Percentiles rank a stretch among this genome's conserved stretches.
These are phyloP conservation scores for Pichia nakasei DNA, from an alignment of 805 yeast species.

Conservation along the genomic window DNA sequence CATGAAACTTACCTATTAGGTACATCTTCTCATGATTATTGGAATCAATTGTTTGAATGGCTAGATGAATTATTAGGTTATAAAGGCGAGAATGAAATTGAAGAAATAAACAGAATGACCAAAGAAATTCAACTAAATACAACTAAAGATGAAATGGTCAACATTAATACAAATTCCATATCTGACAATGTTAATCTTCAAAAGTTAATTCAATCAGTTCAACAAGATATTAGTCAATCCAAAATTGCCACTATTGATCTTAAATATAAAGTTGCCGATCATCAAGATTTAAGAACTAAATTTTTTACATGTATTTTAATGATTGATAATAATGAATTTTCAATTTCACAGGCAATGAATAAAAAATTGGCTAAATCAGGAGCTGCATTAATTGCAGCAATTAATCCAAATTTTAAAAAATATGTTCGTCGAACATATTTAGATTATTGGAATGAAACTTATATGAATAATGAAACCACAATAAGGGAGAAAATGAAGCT, in stretches of 20 bases:
- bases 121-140: no score
- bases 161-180: background rate
- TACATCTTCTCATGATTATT: background rate
- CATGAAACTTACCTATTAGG: slow-evolving; percentile 1
- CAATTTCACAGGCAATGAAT: slow-evolving; percentile 2
- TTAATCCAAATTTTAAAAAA: background rate
- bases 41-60: slow-evolving; percentile 2
- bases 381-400: slow-evolving; percentile 7
- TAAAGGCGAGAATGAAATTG: no score
- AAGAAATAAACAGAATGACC: no score
- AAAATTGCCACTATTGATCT: background rate
- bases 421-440: slow-evolving; percentile 2
- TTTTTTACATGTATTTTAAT: slow-evolving; percentile 3
- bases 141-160: no score
- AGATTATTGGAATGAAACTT: slow-evolving; percentile 5
- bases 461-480: background rate
- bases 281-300: background rate
- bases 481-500: background rate
- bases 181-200: background rate
- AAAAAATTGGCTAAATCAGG: slow-evolving; percentile 10
- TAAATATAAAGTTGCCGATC: background rate
- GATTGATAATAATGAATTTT: background rate
- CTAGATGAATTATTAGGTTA: slow-evolving; percentile 1
- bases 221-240: slow-evolving; percentile 9
- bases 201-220: slow-evolving; percentile 5